Conservation (phyloP, 2,329 filamentous ascomycete species). For the Hysterium pulicare region DNA sequence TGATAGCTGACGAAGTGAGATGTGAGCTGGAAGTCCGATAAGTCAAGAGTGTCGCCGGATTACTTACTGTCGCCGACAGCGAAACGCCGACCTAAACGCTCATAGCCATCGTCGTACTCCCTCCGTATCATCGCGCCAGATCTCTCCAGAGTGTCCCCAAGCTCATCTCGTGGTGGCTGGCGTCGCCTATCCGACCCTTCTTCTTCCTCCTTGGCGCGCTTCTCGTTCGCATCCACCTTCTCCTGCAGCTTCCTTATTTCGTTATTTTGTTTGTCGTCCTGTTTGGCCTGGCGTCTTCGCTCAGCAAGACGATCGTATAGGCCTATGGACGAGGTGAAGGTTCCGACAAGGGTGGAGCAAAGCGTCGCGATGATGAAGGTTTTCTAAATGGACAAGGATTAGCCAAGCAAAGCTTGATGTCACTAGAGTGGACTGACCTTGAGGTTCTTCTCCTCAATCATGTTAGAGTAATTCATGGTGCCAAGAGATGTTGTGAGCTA, state of each 20-base stretch:
- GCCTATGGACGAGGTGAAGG: slow-evolving; percentile 44
- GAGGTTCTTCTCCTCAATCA: slow-evolving; percentile 45
- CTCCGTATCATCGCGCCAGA: slow-evolving; percentile 34
- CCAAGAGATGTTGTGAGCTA: neutral
- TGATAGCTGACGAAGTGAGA: slow-evolving; percentile 34
- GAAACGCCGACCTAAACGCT: slow-evolving; percentile 34
- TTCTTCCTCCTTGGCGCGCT: slow-evolving; percentile 20
- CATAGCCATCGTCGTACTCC: slow-evolving; percentile 37
- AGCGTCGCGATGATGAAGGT: slow-evolving; percentile 46
- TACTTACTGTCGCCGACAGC: slow-evolving; percentile 39
- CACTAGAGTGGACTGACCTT: slow-evolving; percentile 23
- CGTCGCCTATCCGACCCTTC: slow-evolving; percentile 19
- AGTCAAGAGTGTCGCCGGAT: neutral
- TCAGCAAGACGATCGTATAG: slow-evolving; percentile 40
- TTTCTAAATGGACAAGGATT: slow-evolving; percentile 28
- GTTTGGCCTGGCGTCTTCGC: slow-evolving; percentile 36
- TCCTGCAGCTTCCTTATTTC: slow-evolving; percentile 32
- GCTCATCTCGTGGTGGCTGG: slow-evolving; percentile 18
- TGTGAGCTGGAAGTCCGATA: slow-evolving; percentile 8
- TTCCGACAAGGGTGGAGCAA: slow-evolving; percentile 43
- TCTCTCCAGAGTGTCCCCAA: slow-evolving; percentile 28
- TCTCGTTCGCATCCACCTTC: slow-evolving; percentile 27
- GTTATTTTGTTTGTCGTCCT: slow-evolving; percentile 30
- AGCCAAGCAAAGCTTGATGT: slow-evolving; percentile 3
- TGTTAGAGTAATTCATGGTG: slow-evolving; percentile 44